Base-by-base conservation (phyloP, 805 yeast genomes). In the Wilhelminamyces savonicus region DNA sequence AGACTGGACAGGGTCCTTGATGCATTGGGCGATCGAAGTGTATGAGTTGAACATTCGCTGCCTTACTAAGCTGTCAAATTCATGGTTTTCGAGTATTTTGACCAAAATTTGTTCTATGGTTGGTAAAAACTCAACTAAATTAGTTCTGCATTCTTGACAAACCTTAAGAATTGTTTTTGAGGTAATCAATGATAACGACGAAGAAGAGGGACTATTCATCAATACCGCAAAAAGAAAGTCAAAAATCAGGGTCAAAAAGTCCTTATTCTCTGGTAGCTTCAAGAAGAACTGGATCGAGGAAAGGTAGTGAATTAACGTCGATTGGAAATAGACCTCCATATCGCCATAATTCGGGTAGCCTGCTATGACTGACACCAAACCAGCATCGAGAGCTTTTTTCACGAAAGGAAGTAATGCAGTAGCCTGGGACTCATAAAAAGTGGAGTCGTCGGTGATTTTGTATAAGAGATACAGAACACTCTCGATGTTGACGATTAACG, bases 211-310 rank as follows among this genome's bases (percentile, higher is more conserved):
- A 16, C 28, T 27, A 6, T 51, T 40, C 39, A 68, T 40, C 28
- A 56, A 63, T 30, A 51, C 53, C 30, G 59, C 40, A 28, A 80
- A 76, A 12, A 79, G 48, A 35, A 74, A 78, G 24, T 71, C 71
- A 32, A 84, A 66, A 2, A 81, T 73, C 0, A 51, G 42, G 0
- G 74, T 59, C 10, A 82, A 51, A 37, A 63, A 74, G 2, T 43
- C 39, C 7, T 48, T 36, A 3, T 83, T 83, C 5, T 35, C 38
- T 0, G 56, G 41, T 1, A 64, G 46, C 38, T 69, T 69, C 48
- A 79, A 80, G 43, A 71, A 82, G 48, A 75, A 73, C 24, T 70
- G 76, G 24, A 78, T 65, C 0, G 76, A 66, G 0, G 86, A 74
- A 4, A 84, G 56, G 15, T 36, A 43, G 22, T 37, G 41, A n/a